Evolutionary conservation across 2,329 filamentous ascomycete species (phyloP).

Genomic region (Aspergillus unguis): DNA sequence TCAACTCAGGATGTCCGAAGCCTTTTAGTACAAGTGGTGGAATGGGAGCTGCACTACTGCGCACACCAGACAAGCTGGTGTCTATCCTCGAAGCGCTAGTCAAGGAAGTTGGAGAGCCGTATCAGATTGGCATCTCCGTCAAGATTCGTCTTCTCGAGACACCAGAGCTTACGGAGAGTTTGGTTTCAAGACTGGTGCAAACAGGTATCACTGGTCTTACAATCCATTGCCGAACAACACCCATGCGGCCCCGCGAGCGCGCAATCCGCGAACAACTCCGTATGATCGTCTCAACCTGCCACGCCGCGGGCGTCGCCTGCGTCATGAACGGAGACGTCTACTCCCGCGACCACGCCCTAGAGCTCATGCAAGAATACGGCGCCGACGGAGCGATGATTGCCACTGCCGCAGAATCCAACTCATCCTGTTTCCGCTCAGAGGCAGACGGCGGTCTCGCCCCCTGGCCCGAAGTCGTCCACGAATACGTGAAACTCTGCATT

Average conservation of each 20-base stretch:
- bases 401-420: slow-evolving; percentile 84
- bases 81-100: slow-evolving; percentile 82
- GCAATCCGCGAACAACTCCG: slow-evolving; percentile 81
- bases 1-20: slow-evolving; percentile 98
- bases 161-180: slow-evolving; percentile 67
- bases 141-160: slow-evolving; percentile 89
- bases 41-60: slow-evolving; percentile 90
- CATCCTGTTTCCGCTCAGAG: slow-evolving; percentile 74
- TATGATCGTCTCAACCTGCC: slow-evolving; percentile 79
- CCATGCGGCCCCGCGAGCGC: slow-evolving; percentile 86
- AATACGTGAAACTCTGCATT: slow-evolving; percentile 70
- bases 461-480: slow-evolving; percentile 74
- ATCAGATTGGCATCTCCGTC: slow-evolving; percentile 89
- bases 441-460: slow-evolving; percentile 66
- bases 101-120: slow-evolving; percentile 68
- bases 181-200: slow-evolving; percentile 73
- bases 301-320: slow-evolving; percentile 81
- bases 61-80: slow-evolving; percentile 77
- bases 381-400: slow-evolving; percentile 97
- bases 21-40: slow-evolving; percentile 90
- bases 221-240: slow-evolving; percentile 91
- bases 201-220: slow-evolving; percentile 93
- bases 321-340: slow-evolving; percentile 94
- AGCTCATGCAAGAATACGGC: slow-evolving; percentile 72
- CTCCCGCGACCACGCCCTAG: slow-evolving; percentile 66